Evolutionary conservation across 768 basidiomycete species (phyloP).

Genomic region (Trametes cinnabarina): DNA sequence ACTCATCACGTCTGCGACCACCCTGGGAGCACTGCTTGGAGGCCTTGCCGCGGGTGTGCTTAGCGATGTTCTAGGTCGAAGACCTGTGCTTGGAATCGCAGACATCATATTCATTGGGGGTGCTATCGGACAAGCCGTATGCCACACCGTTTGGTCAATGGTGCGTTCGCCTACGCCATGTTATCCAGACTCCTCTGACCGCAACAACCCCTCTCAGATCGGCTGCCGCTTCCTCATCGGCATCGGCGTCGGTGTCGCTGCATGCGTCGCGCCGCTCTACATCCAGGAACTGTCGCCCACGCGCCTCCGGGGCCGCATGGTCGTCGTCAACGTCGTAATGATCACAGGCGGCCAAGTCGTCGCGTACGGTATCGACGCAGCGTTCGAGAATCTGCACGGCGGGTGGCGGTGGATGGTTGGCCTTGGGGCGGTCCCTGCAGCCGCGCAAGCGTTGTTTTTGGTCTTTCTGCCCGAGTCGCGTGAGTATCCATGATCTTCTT

Average conservation of each 20-base stretch:
- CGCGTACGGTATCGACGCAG: slow-evolving; percentile 72
- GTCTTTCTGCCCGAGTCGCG: slow-evolving; percentile 77
- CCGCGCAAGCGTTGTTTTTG: slow-evolving; percentile 56
- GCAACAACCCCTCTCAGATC: slow-evolving; percentile 40
- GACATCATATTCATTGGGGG: slow-evolving; percentile 75
- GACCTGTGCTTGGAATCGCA: slow-evolving; percentile 60
- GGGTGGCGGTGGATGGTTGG: slow-evolving; percentile 90
- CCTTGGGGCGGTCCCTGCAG: slow-evolving; percentile 67
- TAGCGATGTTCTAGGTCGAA: slow-evolving; percentile 70
- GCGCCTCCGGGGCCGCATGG: slow-evolving; percentile 70
- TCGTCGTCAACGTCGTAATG: slow-evolving; percentile 78
- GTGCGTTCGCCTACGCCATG: slow-evolving; percentile 28
- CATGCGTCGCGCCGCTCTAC: slow-evolving; percentile 78
- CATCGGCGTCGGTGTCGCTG: slow-evolving; percentile 69
- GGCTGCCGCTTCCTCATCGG: slow-evolving; percentile 75
- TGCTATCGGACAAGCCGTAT: slow-evolving; percentile 68
- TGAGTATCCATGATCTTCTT: slow-evolving; percentile 42
- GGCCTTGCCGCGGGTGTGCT: slow-evolving; percentile 66
- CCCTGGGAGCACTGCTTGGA: slow-evolving; percentile 75
- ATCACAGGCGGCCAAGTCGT: slow-evolving; percentile 82
- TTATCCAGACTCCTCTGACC: background rate
- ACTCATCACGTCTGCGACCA: slow-evolving; percentile 78
- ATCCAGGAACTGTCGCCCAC: slow-evolving; percentile 84
- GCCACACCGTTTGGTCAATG: slow-evolving; percentile 70
- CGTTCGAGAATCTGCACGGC: slow-evolving; percentile 51